Base-by-base conservation (phyloP, 306 rosid species). In the Amphicarpaea edgeworthii region DNA sequence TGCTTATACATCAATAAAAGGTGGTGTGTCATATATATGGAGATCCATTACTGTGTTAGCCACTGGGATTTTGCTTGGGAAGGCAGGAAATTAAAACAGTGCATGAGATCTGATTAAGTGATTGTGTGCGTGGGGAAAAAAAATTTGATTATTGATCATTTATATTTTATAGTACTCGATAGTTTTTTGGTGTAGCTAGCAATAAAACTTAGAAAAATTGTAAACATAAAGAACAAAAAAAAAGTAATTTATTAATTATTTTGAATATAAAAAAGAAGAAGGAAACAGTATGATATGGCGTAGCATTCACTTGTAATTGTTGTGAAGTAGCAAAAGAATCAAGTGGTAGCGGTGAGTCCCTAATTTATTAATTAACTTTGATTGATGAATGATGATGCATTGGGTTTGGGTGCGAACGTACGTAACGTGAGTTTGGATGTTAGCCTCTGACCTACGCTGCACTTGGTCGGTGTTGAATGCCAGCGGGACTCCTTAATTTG, bases 31-130 rank as follows among this genome's bases (percentile, higher is more conserved):
- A 83, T n/a, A 55, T n/a, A n/a, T n/a, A n/a, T n/a, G n/a, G 72
- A 64, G 23, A 79, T 24, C 19, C 26, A 41, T 30, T 46, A 72
- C 46, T 47, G 5, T 58, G 23, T 41, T 32, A 17, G 86, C 78
- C 78, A 78, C 74, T 62, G 75, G 83, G 83, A 55, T 53, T 84
- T 89, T 91, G 93, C 97, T 93, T 91, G 79, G 76, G 83, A 87
- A 84, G 46, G 74, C 79, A 89, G 96, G 77, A 84, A 57, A n/a
- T n/a, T n/a, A n/a, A 30, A 47, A 57, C 76, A 75, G 74, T 83
- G n/a, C n/a, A n/a, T n/a, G 83, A 75, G 37, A 55, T 55, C 62
- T 72, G n/a, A n/a, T n/a, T n/a, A 47, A 28, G 76, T 47, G 65
- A 67, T 6, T 34, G 9, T 7, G 9, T 34, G 37, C 5, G 37